Conservation (phyloP, 441 rosid genomes). For the Populus hybrid region DNA sequence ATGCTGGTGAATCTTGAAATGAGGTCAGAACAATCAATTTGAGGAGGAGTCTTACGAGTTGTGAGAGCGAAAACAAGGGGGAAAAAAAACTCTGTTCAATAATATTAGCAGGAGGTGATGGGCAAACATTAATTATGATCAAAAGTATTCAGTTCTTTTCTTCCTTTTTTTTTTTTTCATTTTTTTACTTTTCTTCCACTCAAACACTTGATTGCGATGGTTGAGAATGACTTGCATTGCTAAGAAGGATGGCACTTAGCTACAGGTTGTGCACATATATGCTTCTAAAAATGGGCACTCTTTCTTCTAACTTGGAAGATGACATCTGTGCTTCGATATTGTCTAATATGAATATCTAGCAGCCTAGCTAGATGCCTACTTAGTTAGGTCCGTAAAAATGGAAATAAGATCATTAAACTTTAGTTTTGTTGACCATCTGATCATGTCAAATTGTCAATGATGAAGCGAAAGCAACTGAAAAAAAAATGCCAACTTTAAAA, state of each 20-base stretch:
- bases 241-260: background rate
- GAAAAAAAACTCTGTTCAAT: too few relatives aligned
- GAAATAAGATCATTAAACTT: background rate
- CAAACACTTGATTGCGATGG: background rate
- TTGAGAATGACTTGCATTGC: background rate
- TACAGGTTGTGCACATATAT: background rate
- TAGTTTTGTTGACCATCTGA: background rate
- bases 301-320: background rate
- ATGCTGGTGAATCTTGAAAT: background rate
- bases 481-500: background rate
- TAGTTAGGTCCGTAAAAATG: background rate
- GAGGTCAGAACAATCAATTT: background rate
- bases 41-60: too few relatives aligned
- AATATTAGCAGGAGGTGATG: too few relatives aligned
- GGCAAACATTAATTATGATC: too few relatives aligned
- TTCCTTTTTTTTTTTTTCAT: too few relatives aligned
- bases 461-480: background rate
- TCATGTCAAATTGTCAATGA: background rate
- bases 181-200: background rate
- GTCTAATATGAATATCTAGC: background rate
- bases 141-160: too few relatives aligned
- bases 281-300: background rate
- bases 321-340: background rate
- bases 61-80: too few relatives aligned
- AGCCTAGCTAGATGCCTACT: background rate